Conservation (phyloP, 352 stramenopile genomes). For the Globisporangium parvum region DNA sequence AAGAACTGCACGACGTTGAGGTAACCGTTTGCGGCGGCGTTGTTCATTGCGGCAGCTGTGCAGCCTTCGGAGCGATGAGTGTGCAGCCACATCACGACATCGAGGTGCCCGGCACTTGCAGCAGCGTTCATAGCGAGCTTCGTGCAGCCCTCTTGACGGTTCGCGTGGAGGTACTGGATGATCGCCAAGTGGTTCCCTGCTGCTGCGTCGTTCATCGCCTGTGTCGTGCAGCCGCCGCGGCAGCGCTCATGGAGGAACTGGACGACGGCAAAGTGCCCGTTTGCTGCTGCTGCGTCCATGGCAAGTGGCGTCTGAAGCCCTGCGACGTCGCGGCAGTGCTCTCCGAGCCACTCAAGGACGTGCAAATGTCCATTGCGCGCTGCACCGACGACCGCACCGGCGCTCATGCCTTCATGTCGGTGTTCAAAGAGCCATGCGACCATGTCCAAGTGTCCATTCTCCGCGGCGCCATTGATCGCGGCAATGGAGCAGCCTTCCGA, state of each 20-base stretch:
- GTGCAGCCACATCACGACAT: constrained; percentile 2
- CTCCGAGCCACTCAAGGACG: constrained; percentile 14
- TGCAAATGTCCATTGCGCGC: constrained; percentile 34
- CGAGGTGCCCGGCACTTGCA: background rate
- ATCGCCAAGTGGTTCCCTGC: constrained; percentile 29
- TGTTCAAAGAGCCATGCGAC: constrained; percentile 29
- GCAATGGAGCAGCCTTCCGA: constrained; percentile 24
- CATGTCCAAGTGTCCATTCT: constrained; percentile 31
- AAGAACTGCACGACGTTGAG: constrained; percentile 1
- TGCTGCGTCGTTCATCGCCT: constrained; percentile 25
- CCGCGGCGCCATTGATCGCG: constrained; percentile 31
- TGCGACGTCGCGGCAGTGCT: constrained; percentile 13
- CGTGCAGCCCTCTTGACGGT: constrained; percentile 24
- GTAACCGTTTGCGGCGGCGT: background rate
- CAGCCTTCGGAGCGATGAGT: constrained; percentile 6
- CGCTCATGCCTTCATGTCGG: constrained; percentile 21
- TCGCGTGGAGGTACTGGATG: constrained; percentile 27
- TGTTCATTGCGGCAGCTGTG: constrained; percentile 10
- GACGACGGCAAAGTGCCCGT: constrained; percentile 10
- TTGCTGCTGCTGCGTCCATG: constrained; percentile 17
- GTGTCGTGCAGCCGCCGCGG: constrained; percentile 2
- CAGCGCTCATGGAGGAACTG: constrained; percentile 2
- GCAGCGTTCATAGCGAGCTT: constrained; percentile 14
- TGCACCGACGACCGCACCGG: constrained; percentile 28
- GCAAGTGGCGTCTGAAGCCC: constrained; percentile 13